These are phyloP conservation scores for Penicillium argentinense DNA, from an alignment of 495 filamentous ascomycete genomes.

Conservation along the genomic window DNA sequence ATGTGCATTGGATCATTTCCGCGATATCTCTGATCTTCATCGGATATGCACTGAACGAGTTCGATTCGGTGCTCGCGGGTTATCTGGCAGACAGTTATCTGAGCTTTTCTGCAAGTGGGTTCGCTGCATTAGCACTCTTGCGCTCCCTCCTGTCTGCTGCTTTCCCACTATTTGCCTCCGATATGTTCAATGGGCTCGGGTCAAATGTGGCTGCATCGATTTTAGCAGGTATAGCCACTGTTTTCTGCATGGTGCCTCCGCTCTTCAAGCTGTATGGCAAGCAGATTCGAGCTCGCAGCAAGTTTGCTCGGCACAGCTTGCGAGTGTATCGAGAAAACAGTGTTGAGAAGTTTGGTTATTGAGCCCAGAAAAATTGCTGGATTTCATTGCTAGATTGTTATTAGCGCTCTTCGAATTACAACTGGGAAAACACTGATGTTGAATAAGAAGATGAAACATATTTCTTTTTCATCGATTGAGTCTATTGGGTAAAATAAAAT, in stretches of 20 bases:
- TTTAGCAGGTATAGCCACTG: conserved; percentile 9
- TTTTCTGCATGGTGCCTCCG: conserved; percentile 3
- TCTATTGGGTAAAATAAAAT: no score
- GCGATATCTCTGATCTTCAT: conserved; percentile 32
- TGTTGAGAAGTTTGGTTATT: conserved; percentile 8
- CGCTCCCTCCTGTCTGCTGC: conserved; percentile 33
- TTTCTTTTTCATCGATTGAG: no score
- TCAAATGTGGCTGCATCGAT: conserved; percentile 37
- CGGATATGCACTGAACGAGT: conserved; percentile 46
- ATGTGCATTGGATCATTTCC: conserved; percentile 33
- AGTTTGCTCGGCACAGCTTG: conserved; percentile 40
- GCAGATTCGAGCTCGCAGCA: conserved; percentile 36
- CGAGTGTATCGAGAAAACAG: conserved; percentile 18
- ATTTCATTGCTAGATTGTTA: no score
- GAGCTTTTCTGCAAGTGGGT: conserved; percentile 38
- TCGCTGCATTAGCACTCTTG: conserved; percentile 38
- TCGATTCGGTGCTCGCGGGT: conserved; percentile 37
- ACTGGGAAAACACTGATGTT: no score
- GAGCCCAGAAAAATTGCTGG: no score
- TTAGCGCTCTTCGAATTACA: no score
- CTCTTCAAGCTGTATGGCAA: conserved; percentile 36
- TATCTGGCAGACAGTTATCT: conserved; percentile 49
- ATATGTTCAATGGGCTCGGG: conserved; percentile 36
- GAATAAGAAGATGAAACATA: no score
- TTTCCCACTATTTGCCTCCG: conserved; percentile 40